Evolutionary conservation across 768 basidiomycete genomes (phyloP), one percentile per base, ranked within the genome.

Genomic region (Kwoniella sp.): DNA sequence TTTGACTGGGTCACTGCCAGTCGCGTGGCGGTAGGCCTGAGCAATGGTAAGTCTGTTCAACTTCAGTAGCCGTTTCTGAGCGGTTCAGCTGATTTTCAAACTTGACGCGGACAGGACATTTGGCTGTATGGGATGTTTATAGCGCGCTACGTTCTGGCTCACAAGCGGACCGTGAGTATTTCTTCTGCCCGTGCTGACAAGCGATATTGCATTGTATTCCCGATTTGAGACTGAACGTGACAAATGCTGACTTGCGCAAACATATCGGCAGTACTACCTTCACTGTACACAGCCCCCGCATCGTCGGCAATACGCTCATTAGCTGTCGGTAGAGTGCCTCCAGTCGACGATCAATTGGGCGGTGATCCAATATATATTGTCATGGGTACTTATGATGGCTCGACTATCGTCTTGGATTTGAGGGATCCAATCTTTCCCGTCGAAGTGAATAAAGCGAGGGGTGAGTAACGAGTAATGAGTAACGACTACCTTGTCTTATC

Each of bases 1-100:
- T 83, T 96, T 57, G 92, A 96, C 69, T 97, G 93, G 93, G 90
- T 87, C 0, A 92, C 91, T 67, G 90, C 91, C 66, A 88, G 89
- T 61, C 71, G 87, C 12, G 78, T 99, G 7, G 92, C 91, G 0
- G 86, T 89, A 13, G 94, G 93, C 0, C 88, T 88, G 26, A 88
- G 90, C 1, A 90, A 91, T 68, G 94, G 95, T 92, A 25, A 58
- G 77, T n/a, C 58, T n/a, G 17, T 29, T n/a, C n/a, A n/a, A n/a
- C n/a, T n/a, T n/a, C n/a, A n/a, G n/a, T n/a, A n/a, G n/a, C n/a
- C n/a, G n/a, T n/a, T n/a, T n/a, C n/a, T n/a, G n/a, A n/a, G n/a
- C n/a, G n/a, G n/a, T n/a, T n/a, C n/a, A n/a, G n/a, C n/a, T n/a
- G n/a, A n/a, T n/a, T n/a, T n/a, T n/a, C n/a, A n/a, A n/a, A n/a